These are phyloP conservation scores for Ophiocytium majus DNA, from an alignment of 352 stramenopile genomes.

Conservation along the genomic window DNA sequence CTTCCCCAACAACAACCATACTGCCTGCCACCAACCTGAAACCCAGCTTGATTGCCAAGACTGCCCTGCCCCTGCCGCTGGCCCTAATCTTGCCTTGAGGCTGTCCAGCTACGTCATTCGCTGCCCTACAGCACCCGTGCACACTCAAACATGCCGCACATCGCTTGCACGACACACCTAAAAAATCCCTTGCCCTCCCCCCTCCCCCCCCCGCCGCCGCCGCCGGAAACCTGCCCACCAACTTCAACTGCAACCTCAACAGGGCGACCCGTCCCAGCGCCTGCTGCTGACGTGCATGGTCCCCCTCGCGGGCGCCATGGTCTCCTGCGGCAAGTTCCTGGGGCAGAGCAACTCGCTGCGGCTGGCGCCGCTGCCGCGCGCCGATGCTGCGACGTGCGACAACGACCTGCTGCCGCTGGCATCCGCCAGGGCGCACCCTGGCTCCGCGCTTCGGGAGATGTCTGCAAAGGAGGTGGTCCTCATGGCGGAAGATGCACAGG, in stretches of 20 bases:
- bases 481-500: background rate
- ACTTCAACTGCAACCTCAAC: no score
- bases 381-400: background rate
- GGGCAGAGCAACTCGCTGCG: slow-evolving; percentile 14
- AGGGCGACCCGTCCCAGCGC: background rate
- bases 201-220: no score
- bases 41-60: no score
- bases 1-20: no score
- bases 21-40: no score
- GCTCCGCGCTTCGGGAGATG: background rate
- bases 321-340: slow-evolving; percentile 6
- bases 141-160: no score
- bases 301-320: background rate
- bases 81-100: no score
- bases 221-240: no score
- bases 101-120: no score
- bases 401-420: background rate
- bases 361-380: background rate
- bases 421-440: background rate
- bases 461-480: background rate
- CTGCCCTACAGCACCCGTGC: no score
- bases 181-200: background rate
- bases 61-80: no score
- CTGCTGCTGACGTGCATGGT: background rate
- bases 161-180: no score